Evolutionary conservation across 176 grass and related monocot species (phyloP), one percentile per base, ranked within the genome.

Genomic region (Luzula sylvatica): DNA sequence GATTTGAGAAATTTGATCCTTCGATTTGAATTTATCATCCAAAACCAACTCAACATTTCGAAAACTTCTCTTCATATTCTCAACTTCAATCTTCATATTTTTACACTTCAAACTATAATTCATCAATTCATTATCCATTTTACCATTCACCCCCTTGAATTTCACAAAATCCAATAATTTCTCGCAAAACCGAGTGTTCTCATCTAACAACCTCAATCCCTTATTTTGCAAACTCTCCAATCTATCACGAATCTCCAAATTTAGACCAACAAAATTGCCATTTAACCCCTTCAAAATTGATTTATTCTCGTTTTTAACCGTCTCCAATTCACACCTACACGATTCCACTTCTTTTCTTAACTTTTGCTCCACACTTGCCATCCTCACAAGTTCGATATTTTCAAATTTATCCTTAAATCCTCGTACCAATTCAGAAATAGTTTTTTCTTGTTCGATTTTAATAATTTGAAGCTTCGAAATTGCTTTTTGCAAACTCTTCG

Each of bases 361-460:
- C 40, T 67, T 72, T 68, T 82, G 77, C 52, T 93, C 81, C 7
- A 93, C 77, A 51, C 76, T 70, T 0, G 81, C 68, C 48, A 86
- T 20, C 58, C 81, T 77, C n/a, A 82, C 7, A 58, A 82, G 87
- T 67, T 92, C 86, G 65, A 76, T 69, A 58, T 86, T 78, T 17
- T 58, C 70, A 23, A 75, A 48, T 75, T 78, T 71, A 71, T 58
- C 25, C 11, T 23, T 61, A 11, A 57, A 71, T 42, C 65, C 73
- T 38, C 78, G 65, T 61, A 81, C 74, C 28, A 86, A 55, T 23
- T 69, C 74, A 78, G 23, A 55, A 53, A 93, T 82, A 49, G 81
- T 82, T 61, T 75, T 93, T 1, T 77, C 87, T 55, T 86, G 81
- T 60, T 86, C 87, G n/a, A 39, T 81, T 21, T 51, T 75, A 56